phyloP scores from a whole-genome alignment of 305 asterid genomes.

The Solanum hybrid region DNA sequence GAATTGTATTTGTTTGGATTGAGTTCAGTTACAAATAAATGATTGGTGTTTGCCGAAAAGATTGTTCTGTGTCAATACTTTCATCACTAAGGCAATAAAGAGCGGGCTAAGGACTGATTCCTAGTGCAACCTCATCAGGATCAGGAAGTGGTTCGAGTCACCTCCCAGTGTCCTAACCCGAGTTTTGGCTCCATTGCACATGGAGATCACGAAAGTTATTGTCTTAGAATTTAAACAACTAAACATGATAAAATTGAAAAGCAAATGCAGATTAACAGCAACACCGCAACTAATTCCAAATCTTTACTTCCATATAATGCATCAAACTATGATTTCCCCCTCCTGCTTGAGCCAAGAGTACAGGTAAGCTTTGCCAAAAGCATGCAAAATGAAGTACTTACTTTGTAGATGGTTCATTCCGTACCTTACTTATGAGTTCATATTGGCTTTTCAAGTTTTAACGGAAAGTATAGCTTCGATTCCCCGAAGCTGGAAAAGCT shows the following conservation, averaged over 20 bases:
- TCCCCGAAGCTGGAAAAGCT: conserved; percentile 93
- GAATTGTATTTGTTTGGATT: background rate
- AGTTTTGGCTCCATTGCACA: background rate
- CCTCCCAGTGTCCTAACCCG: background rate
- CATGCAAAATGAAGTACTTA: background rate
- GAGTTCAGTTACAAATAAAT: background rate
- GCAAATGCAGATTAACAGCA: background rate
- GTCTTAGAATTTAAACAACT: background rate
- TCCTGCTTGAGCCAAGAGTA: background rate
- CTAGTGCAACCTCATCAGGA: background rate
- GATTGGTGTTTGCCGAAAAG: background rate
- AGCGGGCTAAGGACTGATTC: background rate
- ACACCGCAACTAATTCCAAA: background rate
- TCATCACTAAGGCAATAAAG: background rate
- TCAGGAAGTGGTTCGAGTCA: background rate
- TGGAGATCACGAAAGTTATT: background rate
- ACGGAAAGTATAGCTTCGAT: conserved; percentile 80
- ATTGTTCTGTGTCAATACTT: background rate
- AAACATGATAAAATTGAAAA: background rate
- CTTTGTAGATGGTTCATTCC: background rate
- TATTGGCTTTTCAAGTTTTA: conserved; percentile 3
- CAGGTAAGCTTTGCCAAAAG: background rate
- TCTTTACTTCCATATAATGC: background rate
- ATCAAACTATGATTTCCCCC: background rate
- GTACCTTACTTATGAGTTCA: conserved; percentile 6